These are phyloP conservation scores for Rubia peregrina DNA, from an alignment of 305 asterid genomes.

Conservation along the genomic window DNA sequence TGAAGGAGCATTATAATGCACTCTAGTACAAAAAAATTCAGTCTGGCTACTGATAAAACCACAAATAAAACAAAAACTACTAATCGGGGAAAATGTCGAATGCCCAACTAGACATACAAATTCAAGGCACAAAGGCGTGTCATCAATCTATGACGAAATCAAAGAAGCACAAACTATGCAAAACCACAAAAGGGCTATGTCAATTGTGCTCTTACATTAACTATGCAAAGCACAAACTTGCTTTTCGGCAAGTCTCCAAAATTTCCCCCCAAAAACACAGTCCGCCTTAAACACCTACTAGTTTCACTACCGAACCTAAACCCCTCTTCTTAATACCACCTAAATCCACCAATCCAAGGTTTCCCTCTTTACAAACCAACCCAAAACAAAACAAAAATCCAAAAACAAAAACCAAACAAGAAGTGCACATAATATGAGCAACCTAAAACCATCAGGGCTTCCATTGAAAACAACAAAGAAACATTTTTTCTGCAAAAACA, in stretches of 20 bases:
- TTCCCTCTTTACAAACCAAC: background rate
- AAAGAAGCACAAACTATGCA: background rate
- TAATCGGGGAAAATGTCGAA: background rate
- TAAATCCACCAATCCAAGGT: background rate
- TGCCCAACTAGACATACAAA: background rate
- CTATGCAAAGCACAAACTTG: background rate
- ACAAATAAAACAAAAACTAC: background rate
- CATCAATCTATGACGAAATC: background rate
- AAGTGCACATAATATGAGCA: background rate
- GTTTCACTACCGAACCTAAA: background rate
- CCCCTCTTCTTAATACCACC: background rate
- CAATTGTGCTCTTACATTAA: background rate
- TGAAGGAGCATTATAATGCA: slow-evolving; percentile 1
- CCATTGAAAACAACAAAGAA: background rate
- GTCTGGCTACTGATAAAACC: background rate
- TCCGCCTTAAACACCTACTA: background rate
- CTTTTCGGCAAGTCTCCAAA: background rate
- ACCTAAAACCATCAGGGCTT: background rate
- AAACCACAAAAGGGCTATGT: background rate
- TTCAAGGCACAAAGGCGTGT: background rate
- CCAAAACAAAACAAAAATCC: background rate
- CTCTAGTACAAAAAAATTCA: background rate
- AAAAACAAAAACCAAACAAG: background rate
- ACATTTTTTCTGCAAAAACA: background rate
- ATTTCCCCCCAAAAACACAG: background rate